Evolutionary conservation across 805 yeast genomes (phyloP), one percentile per base, ranked within the genome.

Genomic region (Metschnikowia arizonensis): DNA sequence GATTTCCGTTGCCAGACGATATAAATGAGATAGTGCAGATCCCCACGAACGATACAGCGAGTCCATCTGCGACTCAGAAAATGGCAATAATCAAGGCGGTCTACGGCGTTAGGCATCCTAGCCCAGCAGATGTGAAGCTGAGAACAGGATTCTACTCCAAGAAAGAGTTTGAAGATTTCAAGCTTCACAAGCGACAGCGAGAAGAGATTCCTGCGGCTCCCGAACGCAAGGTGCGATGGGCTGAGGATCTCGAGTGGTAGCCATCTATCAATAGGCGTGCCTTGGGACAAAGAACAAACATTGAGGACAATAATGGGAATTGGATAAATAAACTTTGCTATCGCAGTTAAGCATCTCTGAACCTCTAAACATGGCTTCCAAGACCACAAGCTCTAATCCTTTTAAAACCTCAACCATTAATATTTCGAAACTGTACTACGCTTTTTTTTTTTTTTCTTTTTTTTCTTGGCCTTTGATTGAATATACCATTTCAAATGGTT

Each of bases 1-100:
- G 83, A 7, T 76, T 82, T 39, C 81, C 82, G 10, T 59, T 82
- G 14, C 88, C 87, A 0, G 81, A 75, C 46, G 73, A 71, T 44
- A 65, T 68, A 1, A 74, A 77, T 46, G 85, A 81, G 55, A 65
- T 78, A 15, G 85, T 81, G 4, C 79, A 79, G 30, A 79, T 81
- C 14, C 85, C 85, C 15, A 69, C 76, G 33, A 69, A 70, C 44
- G 62, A 58, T 31, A 50, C 48, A 17, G 45, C 25, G 4, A 33
- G 48, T 1, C 25, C 37, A 10, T 33, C 50, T 12, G 15, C 45
- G 12, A 45, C 42, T 45, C 62, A 52, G 37, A 68, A 68, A 51
- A 62, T 66, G 69, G 76, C 76, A 24, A 68, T 71, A 8, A 71
- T 71, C 29, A 67, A 66, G 56, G 68, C 69, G 33, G 56, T 61